Percentiles rank a stretch among this genome's conserved stretches.
Conservation (phyloP, 2,329 filamentous ascomycete species). For the Colletotrichum falcatum region DNA sequence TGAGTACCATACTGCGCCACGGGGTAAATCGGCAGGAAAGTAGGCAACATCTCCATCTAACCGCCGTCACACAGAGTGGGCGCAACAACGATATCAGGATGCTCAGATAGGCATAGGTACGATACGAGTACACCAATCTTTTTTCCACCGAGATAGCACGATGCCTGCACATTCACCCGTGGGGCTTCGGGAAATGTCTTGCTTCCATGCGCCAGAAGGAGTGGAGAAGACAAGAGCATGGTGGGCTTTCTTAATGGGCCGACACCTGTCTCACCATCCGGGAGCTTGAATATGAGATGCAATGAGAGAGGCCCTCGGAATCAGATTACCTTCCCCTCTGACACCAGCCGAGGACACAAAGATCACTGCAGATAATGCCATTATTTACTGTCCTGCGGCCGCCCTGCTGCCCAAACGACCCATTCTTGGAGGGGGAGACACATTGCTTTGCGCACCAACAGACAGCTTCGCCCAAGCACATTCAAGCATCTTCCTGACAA, state of each 20-base stretch:
- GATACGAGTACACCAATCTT: not conserved
- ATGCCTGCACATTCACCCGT: not conserved
- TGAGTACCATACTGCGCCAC: not conserved
- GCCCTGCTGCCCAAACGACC: not conserved
- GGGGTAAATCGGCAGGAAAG: not conserved
- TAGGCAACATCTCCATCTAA: not conserved
- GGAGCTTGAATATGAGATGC: conserved; percentile 31
- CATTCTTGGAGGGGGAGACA: not conserved
- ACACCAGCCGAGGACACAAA: not conserved
- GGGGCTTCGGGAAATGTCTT: not conserved
- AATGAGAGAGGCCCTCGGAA: conserved; percentile 11
- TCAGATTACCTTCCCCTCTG: conserved; percentile 13
- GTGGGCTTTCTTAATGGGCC: conserved; percentile 3
- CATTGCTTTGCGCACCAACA: not conserved
- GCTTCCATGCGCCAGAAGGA: conserved; percentile 5
- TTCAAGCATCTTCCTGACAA: conserved; percentile 11
- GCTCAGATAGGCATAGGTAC: not conserved
- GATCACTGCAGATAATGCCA: conserved; percentile 33
- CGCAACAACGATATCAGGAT: not conserved
- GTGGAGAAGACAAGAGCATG: conserved; percentile 19
- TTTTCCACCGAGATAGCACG: not conserved
- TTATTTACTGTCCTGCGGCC: conserved; percentile 13
- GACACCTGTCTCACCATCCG: conserved; percentile 36
- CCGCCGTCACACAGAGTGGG: not conserved
- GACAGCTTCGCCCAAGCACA: conserved; percentile 1